phyloP scores from a whole-genome alignment of 2,329 filamentous ascomycete species.

The Davidsoniella neocaledoniae region DNA sequence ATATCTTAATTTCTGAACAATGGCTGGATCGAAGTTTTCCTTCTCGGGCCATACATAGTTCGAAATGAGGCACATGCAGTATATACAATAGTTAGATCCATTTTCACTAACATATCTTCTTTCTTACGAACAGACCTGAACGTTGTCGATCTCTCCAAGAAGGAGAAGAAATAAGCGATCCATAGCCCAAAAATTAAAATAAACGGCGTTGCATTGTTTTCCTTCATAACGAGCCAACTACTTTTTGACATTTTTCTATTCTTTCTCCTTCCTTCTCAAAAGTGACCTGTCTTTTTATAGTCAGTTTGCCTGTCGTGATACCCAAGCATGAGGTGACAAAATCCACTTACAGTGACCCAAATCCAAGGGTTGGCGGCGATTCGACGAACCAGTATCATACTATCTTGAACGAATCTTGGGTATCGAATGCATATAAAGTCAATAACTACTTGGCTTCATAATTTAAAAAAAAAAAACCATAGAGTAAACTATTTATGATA shows the following conservation, averaged over 20 bases:
- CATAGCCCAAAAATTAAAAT: constrained; percentile 13
- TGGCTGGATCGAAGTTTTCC: neutral
- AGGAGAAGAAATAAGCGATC: constrained; percentile 23
- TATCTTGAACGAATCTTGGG: too few species aligned
- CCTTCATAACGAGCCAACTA: constrained; percentile 1
- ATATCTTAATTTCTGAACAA: neutral
- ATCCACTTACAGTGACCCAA: too few species aligned
- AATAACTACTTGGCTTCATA: too few species aligned
- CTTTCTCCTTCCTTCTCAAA: neutral
- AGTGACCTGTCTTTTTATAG: too few species aligned
- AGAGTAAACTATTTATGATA: too few species aligned
- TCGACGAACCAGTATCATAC: too few species aligned
- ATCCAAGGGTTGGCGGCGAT: too few species aligned
- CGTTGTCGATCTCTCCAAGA: constrained; percentile 38
- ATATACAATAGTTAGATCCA: neutral
- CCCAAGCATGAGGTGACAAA: too few species aligned
- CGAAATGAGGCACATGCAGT: neutral
- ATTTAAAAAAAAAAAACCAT: too few species aligned
- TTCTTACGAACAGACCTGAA: constrained; percentile 30
- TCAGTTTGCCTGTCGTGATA: too few species aligned
- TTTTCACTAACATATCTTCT: constrained; percentile 5
- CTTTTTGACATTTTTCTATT: neutral
- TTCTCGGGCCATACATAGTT: neutral
- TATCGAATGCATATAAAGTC: too few species aligned
- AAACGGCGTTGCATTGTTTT: constrained; percentile 14